Evolutionary conservation across 2,329 filamentous ascomycete genomes (phyloP), one percentile per base, ranked within the genome.

Genomic region (Exophiala lecanii-corni): DNA sequence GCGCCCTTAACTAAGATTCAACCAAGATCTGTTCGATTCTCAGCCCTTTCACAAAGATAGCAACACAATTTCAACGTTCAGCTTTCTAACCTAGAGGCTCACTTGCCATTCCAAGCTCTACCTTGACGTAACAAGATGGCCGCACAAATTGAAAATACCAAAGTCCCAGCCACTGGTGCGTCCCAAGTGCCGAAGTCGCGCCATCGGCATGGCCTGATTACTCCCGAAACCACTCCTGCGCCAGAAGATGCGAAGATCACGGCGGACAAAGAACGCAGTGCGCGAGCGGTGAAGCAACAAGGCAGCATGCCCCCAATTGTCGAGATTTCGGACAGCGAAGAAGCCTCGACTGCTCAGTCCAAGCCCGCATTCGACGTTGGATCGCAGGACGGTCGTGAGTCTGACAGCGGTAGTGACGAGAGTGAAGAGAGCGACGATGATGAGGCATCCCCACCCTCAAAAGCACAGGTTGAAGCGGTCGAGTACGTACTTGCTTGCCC

Each of bases 351-450:
- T 28, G n/a, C 25, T 28, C 33, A 36, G 17, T 16, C 33, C 33
- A 36, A 36, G 13, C 33, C 33, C 33, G 33, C 33, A 36, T 36
- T 36, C 33, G 33, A 36, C 33, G 13, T 36, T 5, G 33, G 33
- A 36, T 3, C 33, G 33, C 33, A 36, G 33, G 33, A 36, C 33
- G n/a, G 13, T 17, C 33, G 33, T 5, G 3, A 36, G 33, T 36
- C 33, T 36, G 17, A 36, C 17, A 36, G 33, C 33, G 33, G 17
- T 15, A 19, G 33, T 19, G 25, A 28, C n/a, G 33, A 36, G 33
- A 19, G 33, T 36, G 33, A 16, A 3, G n/a, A 36, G 33, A 36
- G 33, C 33, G 33, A 36, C 13, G 33, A 36, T n/a, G n/a, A n/a
- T 4, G 9, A 10, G 28, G 4, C 28, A 10, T 32, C 28, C 28